phyloP scores from a whole-genome alignment of 163 green algal species.

The Chlorella variabilis region DNA sequence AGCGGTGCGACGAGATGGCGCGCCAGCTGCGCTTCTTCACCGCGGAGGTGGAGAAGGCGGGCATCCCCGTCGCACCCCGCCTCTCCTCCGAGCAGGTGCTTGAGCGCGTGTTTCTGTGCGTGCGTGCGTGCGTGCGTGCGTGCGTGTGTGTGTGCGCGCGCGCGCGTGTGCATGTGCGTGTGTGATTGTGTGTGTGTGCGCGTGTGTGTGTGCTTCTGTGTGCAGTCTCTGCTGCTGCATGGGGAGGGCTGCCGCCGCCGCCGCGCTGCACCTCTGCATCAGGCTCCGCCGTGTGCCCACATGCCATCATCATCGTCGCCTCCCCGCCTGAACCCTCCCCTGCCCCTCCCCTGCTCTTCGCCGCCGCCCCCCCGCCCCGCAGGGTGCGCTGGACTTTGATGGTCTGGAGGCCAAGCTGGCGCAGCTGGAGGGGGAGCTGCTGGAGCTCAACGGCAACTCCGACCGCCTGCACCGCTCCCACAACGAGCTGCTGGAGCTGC shows the following conservation, averaged over 20 bases:
- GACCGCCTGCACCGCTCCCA: slow-evolving; percentile 85
- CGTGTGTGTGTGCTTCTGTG: neutral
- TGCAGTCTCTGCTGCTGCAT: too few relatives aligned
- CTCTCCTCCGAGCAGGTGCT: slow-evolving; percentile 18
- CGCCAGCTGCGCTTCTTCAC: slow-evolving; percentile 95
- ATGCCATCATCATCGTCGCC: too few relatives aligned
- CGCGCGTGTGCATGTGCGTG: neutral
- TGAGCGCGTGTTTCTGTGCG: too few relatives aligned
- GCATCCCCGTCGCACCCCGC: slow-evolving; percentile 35
- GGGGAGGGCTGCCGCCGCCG: too few relatives aligned
- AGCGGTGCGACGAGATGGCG: slow-evolving; percentile 97
- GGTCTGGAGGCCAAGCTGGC: slow-evolving; percentile 92
- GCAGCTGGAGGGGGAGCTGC: slow-evolving; percentile 89
- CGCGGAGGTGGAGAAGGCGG: slow-evolving; percentile 77
- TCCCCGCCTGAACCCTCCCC: neutral
- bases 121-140: too few relatives aligned
- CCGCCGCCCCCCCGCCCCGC: neutral
- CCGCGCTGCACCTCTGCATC: too few relatives aligned
- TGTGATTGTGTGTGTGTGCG: neutral
- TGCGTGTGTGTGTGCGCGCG: too few relatives aligned
- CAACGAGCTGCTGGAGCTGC: slow-evolving; percentile 95
- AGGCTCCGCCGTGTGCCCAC: too few relatives aligned
- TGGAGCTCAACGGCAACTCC: slow-evolving; percentile 91
- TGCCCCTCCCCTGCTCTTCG: neutral
- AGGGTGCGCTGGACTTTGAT: slow-evolving; percentile 71